Percentiles rank a stretch among this genome's conserved stretches.
phyloP scores from a whole-genome alignment of 768 basidiomycete genomes.

The Boletus reticuloceps region DNA sequence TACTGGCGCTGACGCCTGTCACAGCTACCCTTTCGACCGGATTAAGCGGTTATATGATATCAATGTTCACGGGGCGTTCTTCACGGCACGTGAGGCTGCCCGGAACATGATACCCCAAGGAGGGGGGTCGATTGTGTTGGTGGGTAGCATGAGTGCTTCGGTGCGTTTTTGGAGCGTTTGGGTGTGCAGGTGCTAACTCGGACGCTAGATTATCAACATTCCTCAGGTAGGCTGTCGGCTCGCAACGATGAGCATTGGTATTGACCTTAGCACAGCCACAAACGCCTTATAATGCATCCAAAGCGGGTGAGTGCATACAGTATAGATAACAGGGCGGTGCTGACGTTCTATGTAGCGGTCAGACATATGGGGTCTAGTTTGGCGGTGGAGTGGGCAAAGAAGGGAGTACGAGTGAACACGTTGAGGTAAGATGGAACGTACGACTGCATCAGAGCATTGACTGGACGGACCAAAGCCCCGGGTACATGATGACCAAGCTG shows the following conservation, averaged over 20 bases:
- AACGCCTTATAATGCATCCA: slow-evolving; percentile 95
- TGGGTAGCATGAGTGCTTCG: slow-evolving; percentile 89
- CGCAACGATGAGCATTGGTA: neutral
- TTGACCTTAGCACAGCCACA: slow-evolving; percentile 53
- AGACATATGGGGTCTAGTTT: slow-evolving; percentile 92
- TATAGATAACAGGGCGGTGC: neutral
- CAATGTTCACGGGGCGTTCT: slow-evolving; percentile 93
- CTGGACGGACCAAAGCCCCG: slow-evolving; percentile 53
- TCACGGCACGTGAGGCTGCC: slow-evolving; percentile 95
- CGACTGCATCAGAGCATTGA: neutral
- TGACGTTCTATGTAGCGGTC: slow-evolving; percentile 53
- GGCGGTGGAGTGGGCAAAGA: slow-evolving; percentile 95
- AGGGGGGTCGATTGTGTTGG: slow-evolving; percentile 78
- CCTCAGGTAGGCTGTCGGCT: slow-evolving; percentile 59
- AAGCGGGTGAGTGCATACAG: slow-evolving; percentile 66
- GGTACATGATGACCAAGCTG: slow-evolving; percentile 92
- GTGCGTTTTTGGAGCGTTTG: slow-evolving; percentile 42
- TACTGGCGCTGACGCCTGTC: slow-evolving; percentile 7
- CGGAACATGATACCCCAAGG: slow-evolving; percentile 84
- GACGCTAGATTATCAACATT: slow-evolving; percentile 73
- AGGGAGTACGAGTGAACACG: slow-evolving; percentile 82
- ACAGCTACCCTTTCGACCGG: slow-evolving; percentile 81
- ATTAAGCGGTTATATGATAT: slow-evolving; percentile 84
- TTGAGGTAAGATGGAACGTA: slow-evolving; percentile 47
- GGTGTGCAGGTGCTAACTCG: slow-evolving; percentile 2